These are phyloP conservation scores for Yueomyces sinensis DNA, from an alignment of 805 yeast species.

Conservation along the genomic window DNA sequence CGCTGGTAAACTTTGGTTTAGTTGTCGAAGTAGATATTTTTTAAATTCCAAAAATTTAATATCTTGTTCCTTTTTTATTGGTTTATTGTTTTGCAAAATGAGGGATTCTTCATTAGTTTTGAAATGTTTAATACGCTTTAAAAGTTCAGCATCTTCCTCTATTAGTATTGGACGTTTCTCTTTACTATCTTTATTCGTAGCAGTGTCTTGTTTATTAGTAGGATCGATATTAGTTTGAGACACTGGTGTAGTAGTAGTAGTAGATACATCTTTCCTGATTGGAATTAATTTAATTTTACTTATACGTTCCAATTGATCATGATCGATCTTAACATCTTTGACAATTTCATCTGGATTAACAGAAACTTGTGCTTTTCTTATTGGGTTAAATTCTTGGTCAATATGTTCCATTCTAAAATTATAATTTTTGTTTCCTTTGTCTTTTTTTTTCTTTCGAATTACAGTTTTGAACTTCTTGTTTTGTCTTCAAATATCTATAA, in stretches of 20 bases:
- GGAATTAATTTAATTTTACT: conserved; percentile 11
- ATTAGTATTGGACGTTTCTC: no score
- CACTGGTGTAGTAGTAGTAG: neutral
- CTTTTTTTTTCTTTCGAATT: no score
- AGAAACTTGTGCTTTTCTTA: conserved; percentile 13
- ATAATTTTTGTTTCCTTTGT: no score
- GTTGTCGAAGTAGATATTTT: conserved; percentile 10
- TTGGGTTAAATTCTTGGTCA: conserved; percentile 18
- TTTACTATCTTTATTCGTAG: neutral
- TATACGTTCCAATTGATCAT: conserved; percentile 7
- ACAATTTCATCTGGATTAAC: conserved; percentile 14
- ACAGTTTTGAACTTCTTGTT: no score
- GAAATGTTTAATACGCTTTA: conserved; percentile 1
- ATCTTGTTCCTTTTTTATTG: conserved; percentile 3
- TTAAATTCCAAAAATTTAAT: conserved; percentile 9
- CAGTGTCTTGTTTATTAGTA: neutral
- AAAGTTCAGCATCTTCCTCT: neutral
- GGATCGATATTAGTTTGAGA: neutral
- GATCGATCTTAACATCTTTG: conserved; percentile 14
- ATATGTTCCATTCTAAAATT: conserved; percentile 11
- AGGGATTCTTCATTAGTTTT: neutral
- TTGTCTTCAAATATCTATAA: no score
- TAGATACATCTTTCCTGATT: conserved; percentile 3
- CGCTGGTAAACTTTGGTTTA: conserved; percentile 12
- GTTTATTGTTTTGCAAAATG: no score